phyloP scores from a whole-genome alignment of 257 asterid genomes.

The Nemophila menziesii region DNA sequence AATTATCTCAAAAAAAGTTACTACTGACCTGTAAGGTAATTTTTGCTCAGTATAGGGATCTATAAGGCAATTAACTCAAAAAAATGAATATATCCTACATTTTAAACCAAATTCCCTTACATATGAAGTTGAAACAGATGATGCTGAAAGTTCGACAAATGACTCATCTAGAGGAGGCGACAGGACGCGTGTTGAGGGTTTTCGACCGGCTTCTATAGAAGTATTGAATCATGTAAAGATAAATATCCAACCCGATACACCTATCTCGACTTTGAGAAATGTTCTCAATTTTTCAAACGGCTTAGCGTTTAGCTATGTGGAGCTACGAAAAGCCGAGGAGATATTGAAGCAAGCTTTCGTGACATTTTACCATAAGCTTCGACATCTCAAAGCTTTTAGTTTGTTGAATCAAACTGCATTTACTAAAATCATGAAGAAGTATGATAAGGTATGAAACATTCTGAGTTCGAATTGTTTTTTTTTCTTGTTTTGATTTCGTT shows the following conservation, averaged over 20 bases:
- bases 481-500: neutral
- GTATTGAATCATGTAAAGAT: conserved; percentile 54
- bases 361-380: conserved; percentile 54
- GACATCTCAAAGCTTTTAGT: conserved; percentile 56
- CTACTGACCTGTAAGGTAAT: conserved; percentile 42
- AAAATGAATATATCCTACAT: no score
- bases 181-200: no score
- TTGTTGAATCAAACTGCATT: conserved; percentile 74
- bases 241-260: conserved; percentile 59
- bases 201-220: conserved; percentile 33
- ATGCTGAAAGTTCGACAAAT: no score
- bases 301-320: conserved; percentile 48
- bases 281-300: conserved; percentile 27
- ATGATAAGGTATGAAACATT: conserved; percentile 48
- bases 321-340: conserved; percentile 52
- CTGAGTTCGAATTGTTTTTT: neutral
- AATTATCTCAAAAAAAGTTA: no score
- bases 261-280: conserved; percentile 49
- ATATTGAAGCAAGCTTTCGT: conserved; percentile 45
- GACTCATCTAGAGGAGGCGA: no score
- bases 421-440: conserved; percentile 85
- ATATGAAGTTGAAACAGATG: no score
- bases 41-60: no score
- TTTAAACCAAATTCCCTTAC: no score
- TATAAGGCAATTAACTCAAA: no score